phyloP scores from a whole-genome alignment of 192 early-diverging fungal genomes.

The Gorgonomyces haynaldii region DNA sequence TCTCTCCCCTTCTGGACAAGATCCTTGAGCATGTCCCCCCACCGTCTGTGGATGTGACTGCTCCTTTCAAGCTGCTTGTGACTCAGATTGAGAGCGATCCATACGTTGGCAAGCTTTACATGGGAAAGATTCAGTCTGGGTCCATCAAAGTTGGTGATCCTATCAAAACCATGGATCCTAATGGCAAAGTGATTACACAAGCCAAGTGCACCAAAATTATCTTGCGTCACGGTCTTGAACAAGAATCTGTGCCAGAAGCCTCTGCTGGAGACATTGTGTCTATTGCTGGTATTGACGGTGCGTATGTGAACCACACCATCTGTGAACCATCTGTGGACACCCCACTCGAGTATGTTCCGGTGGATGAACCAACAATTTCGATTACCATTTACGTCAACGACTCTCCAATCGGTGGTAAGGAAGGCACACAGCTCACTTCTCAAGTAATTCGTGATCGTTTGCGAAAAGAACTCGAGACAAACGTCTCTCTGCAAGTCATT shows the following conservation, averaged over 20 bases:
- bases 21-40: constrained; percentile 59
- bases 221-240: constrained; percentile 58
- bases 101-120: constrained; percentile 72
- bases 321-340: constrained; percentile 45
- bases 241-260: constrained; percentile 50
- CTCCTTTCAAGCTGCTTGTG: constrained; percentile 70
- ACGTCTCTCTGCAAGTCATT: constrained; percentile 65
- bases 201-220: constrained; percentile 68
- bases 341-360: constrained; percentile 60
- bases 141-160: constrained; percentile 58
- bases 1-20: constrained; percentile 54
- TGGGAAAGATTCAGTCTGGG: constrained; percentile 65
- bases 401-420: constrained; percentile 70
- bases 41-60: constrained; percentile 49
- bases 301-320: constrained; percentile 71
- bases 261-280: constrained; percentile 76
- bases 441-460: constrained; percentile 67
- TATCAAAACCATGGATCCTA: constrained; percentile 60
- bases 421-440: constrained; percentile 62
- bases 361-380: constrained; percentile 76
- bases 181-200: constrained; percentile 51
- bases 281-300: constrained; percentile 60
- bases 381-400: constrained; percentile 81
- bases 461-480: constrained; percentile 65
- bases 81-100: constrained; percentile 76